Evolutionary conservation across 1,284 basidiomycete genomes (phyloP).

Genomic region (Trichosporon sp.): DNA sequence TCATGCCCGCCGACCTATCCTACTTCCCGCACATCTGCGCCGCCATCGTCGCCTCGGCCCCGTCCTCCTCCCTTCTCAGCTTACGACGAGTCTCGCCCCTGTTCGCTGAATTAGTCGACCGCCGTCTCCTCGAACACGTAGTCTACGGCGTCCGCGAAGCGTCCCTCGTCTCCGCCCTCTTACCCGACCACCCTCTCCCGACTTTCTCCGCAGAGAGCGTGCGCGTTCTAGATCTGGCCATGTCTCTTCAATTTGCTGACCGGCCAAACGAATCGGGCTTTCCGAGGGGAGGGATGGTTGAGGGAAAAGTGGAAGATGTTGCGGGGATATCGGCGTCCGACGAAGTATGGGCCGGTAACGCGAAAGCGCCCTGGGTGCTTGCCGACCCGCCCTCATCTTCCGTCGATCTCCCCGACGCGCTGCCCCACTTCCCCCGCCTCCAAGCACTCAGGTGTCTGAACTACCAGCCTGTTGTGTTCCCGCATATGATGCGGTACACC

Average conservation of each 20-base stretch:
- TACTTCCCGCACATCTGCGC: conserved; percentile 14
- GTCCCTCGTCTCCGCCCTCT: neutral
- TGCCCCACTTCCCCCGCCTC: neutral
- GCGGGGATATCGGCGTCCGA: neutral
- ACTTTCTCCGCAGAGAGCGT: neutral
- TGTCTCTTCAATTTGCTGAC: neutral
- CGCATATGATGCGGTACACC: neutral
- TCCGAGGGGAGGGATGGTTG: neutral
- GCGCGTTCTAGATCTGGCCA: neutral
- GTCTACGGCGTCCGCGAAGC: neutral
- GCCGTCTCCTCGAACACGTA: neutral
- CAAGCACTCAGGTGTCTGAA: neutral
- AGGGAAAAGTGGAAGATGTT: neutral
- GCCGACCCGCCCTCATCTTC: neutral
- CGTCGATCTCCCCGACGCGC: neutral
- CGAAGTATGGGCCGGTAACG: conserved; percentile 2
- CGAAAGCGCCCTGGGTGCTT: conserved; percentile 7
- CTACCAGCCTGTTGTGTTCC: conserved; percentile 4
- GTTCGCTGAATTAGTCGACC: neutral
- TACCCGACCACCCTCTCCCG: neutral
- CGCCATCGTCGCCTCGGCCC: neutral
- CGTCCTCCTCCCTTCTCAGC: neutral
- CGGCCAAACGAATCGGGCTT: neutral
- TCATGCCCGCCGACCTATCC: neutral
- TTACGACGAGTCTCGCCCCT: neutral